Evolutionary conservation across 139 green algal species (phyloP).

Genomic region (Coelastrella sp.): DNA sequence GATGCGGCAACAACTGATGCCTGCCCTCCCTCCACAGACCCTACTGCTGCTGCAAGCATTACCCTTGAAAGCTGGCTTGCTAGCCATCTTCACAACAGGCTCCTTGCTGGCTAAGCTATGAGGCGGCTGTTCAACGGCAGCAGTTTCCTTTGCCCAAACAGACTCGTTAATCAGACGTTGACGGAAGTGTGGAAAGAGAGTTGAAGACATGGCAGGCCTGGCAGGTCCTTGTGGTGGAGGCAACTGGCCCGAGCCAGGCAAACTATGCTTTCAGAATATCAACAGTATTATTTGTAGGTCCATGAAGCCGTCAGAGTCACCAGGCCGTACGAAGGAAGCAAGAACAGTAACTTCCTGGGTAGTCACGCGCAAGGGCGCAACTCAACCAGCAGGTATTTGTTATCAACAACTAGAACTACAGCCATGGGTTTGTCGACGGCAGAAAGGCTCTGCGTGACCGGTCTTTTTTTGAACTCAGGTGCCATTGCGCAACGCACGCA

Average conservation of each 20-base stretch:
- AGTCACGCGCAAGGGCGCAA: no score
- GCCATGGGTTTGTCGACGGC: no score
- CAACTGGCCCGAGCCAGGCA: not conserved
- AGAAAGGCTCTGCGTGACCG: no score
- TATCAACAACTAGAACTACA: no score
- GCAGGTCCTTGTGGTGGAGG: not conserved
- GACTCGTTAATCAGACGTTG: not conserved
- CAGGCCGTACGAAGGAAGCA: no score
- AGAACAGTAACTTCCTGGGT: no score
- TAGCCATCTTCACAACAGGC: conserved; percentile 33
- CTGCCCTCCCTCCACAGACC: no score
- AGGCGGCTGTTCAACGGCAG: no score
- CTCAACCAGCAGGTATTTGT: no score
- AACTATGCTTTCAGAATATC: not conserved
- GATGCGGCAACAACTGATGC: not conserved
- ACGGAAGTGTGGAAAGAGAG: not conserved
- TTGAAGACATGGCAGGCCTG: conserved; percentile 1
- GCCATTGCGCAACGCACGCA: no score
- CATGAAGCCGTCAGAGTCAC: no score
- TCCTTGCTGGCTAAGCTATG: not conserved
- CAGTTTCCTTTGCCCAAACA: not conserved
- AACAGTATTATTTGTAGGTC: not conserved
- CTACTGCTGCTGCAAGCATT: not conserved
- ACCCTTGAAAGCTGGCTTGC: not conserved
- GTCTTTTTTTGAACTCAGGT: no score